Evolutionary conservation across 257 asterid species (phyloP), one percentile per base, ranked within the genome.

Genomic region (Gentiana dahurica): DNA sequence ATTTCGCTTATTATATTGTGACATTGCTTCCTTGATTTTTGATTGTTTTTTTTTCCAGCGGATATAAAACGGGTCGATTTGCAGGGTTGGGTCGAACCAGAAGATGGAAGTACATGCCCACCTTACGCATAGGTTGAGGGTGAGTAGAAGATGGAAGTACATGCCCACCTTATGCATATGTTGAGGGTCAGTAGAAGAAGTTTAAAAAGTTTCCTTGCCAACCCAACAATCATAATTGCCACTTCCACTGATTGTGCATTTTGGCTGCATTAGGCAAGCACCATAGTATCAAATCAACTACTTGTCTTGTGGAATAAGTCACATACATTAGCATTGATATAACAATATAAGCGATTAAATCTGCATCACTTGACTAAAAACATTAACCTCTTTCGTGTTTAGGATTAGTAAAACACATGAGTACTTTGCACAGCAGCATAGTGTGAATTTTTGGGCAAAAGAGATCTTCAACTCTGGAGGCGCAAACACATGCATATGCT

Each of bases 181-280:
- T 58, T 91, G 98, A 49, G 98, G 96, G 51, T 91, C 98, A 11
- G 98, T 87, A 41, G 84, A 75, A 15, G 95, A 87, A 49, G 94
- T 87, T 2, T 24, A 96, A 95, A 51, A 91, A 91, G 65, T 91
- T 91, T 49, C 98, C 95, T 60, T 91, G 96, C 98, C 98, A 91
- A 57, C 87, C 94, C 71, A 91, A 73, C 77, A 95, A 81, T 41
- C 98, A 94, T 66, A 82, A 91, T 46, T 87, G 82, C 12, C 98
- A 96, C 80, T 91, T 91, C 98, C 98, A 91, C 71, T 91, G 98
- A 70, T 91, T 91, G 84, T 91, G 98, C 83, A 96, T 79, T 82
- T 87, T 79, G 49, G 98, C 98, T 43, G 98, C 87, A 3, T 24
- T 24, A 24, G 98, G 95, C 71, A 91, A 73, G 81, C 96, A 87